A percentile compares a stretch with the other conserved stretches of the same genome.
Conservation (phyloP, 139 green algal genomes). For the Nannochloris sp. region DNA sequence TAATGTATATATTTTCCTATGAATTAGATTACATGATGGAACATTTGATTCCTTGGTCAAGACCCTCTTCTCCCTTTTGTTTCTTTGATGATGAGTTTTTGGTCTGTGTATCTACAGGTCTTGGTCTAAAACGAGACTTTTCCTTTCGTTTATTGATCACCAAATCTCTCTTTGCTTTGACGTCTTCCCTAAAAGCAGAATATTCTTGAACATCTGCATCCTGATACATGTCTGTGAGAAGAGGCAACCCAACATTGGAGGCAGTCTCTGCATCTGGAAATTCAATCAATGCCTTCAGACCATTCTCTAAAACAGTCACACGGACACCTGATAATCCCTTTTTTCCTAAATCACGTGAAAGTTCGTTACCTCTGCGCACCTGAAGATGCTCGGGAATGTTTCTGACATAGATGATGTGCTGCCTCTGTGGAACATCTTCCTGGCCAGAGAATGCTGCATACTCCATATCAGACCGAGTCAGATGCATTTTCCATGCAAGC, state of each 20-base stretch:
- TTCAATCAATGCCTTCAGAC: slow-evolving; percentile 1
- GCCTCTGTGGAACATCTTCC: not conserved
- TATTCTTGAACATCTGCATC: not conserved
- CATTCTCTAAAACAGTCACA: not conserved
- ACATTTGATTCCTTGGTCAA: not conserved
- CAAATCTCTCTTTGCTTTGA: not conserved
- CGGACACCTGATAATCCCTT: not conserved
- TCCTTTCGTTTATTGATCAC: not conserved
- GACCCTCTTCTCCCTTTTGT: not conserved
- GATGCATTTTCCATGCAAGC: slow-evolving; percentile 18
- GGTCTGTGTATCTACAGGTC: not conserved
- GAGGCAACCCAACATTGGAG: not conserved
- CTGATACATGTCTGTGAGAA: not conserved
- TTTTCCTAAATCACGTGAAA: not conserved
- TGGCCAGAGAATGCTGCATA: slow-evolving; percentile 16
- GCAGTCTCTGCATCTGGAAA: not conserved
- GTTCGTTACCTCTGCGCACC: not conserved
- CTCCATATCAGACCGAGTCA: slow-evolving; percentile 17
- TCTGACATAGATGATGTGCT: slow-evolving; percentile 7
- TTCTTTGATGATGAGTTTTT: slow-evolving; percentile 5
- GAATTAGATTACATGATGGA: not conserved
- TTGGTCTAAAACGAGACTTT: not conserved
- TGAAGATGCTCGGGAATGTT: not conserved
- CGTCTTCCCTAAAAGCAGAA: not conserved
- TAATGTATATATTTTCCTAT: not conserved